Evolutionary conservation across 306 rosid species (phyloP).

Genomic region (Pterocarpus santalinus): DNA sequence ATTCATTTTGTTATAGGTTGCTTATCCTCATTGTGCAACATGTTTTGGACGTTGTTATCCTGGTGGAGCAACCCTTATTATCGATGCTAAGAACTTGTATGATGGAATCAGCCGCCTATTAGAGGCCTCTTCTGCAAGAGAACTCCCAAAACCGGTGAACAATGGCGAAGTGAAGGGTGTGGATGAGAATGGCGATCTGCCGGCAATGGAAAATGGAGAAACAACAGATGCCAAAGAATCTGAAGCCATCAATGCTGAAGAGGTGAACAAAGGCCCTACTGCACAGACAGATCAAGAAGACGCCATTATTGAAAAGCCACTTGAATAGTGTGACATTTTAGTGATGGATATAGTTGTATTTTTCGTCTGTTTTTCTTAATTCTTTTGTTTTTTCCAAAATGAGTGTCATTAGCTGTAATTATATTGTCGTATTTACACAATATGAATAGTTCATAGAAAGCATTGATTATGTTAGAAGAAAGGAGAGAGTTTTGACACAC

Average conservation of each 20-base stretch:
- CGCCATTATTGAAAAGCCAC: slow-evolving; percentile 51
- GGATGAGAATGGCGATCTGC: slow-evolving; percentile 69
- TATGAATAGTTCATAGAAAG: slow-evolving; percentile 35
- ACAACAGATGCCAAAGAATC: slow-evolving; percentile 55
- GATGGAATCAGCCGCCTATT: slow-evolving; percentile 79
- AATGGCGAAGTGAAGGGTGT: slow-evolving; percentile 44
- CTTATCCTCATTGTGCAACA: slow-evolving; percentile 87
- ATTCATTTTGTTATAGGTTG: slow-evolving; percentile 62
- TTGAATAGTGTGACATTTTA: slow-evolving; percentile 41
- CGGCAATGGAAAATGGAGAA: slow-evolving; percentile 71
- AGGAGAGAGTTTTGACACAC: slow-evolving; percentile 44
- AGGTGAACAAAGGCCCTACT: slow-evolving; percentile 50
- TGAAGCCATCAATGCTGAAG: slow-evolving; percentile 48
- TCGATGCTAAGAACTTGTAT: slow-evolving; percentile 77
- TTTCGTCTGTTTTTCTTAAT: slow-evolving; percentile 29
- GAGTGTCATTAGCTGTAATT: slow-evolving; percentile 39
- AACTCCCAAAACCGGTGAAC: slow-evolving; percentile 65
- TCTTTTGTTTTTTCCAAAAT: background rate
- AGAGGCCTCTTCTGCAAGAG: slow-evolving; percentile 76
- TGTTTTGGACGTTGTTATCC: slow-evolving; percentile 98
- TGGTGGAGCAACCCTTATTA: slow-evolving; percentile 73
- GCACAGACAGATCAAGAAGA: slow-evolving; percentile 51
- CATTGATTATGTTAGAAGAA: slow-evolving; percentile 20
- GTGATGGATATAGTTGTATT: slow-evolving; percentile 1
- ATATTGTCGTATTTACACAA: slow-evolving; percentile 17